Evolutionary conservation across 2,329 filamentous ascomycete species (phyloP).

Genomic region (Exophiala oligosperma): DNA sequence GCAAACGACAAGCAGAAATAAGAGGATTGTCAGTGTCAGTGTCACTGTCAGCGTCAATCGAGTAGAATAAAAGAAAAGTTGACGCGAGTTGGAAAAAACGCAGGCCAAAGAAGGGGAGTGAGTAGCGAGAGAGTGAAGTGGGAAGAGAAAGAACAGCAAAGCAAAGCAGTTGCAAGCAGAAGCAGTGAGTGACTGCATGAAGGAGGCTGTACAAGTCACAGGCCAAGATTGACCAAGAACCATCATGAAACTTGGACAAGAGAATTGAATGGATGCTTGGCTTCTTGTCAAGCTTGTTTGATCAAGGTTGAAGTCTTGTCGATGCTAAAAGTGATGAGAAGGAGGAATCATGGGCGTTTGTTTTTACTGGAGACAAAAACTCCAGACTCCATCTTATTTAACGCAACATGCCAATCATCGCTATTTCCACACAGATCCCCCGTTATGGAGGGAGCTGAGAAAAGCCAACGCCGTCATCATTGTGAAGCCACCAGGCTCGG

Average conservation of each 20-base stretch:
- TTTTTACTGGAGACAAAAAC: too few species aligned
- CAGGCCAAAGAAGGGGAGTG: constrained; percentile 14
- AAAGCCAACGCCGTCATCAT: too few species aligned
- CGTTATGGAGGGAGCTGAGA: neutral
- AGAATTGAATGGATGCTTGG: neutral
- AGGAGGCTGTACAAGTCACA: neutral
- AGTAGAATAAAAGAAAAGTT: too few species aligned
- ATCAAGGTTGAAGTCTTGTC: neutral
- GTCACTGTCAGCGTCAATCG: too few species aligned
- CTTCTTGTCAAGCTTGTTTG: neutral
- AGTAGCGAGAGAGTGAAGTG: neutral
- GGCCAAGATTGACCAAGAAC: neutral
- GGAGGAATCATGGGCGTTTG: neutral
- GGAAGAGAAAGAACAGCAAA: neutral
- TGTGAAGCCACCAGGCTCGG: neutral
- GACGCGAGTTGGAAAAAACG: too few species aligned
- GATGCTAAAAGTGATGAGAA: neutral
- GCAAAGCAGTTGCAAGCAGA: neutral
- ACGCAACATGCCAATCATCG: too few species aligned
- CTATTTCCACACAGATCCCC: too few species aligned
- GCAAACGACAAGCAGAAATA: too few species aligned
- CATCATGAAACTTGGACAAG: neutral
- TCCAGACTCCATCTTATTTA: too few species aligned
- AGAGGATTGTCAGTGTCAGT: too few species aligned
- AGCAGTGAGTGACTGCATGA: neutral